Conservation (phyloP, 2,329 filamentous ascomycete species). For the Hypoxylon sp. region DNA sequence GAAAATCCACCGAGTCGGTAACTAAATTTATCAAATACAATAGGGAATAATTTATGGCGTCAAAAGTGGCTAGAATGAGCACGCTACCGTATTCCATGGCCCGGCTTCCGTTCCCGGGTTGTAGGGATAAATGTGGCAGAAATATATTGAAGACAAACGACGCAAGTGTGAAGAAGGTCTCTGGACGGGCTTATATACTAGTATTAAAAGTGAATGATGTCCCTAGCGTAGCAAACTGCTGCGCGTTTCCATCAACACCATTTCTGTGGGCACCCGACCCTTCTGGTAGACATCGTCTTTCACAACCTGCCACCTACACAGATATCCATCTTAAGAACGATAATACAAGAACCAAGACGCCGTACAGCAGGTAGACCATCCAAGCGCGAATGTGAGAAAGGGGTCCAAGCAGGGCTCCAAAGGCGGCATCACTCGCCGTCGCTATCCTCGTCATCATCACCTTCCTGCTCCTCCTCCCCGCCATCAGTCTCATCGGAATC, state of each 20-base stretch:
- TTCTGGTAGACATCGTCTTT: background rate
- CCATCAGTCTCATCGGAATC: constrained; percentile 54
- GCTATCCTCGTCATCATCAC: constrained; percentile 8
- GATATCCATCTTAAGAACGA: background rate
- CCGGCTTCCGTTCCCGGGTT: no score
- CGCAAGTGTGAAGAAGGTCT: background rate
- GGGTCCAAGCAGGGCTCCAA: background rate
- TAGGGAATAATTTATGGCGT: background rate
- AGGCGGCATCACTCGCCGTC: background rate
- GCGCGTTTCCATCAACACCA: background rate
- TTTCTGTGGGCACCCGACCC: background rate
- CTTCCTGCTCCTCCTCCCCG: constrained; percentile 32
- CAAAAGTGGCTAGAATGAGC: no score
- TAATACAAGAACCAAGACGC: background rate
- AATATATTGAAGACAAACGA: background rate
- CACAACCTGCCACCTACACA: background rate
- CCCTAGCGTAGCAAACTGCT: background rate
- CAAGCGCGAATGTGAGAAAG: background rate
- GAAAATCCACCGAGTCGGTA: background rate
- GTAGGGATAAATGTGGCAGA: background rate
- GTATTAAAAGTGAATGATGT: background rate
- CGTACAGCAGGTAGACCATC: background rate
- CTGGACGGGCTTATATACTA: no score
- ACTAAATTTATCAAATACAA: background rate
- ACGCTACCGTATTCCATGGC: no score